Evolutionary conservation across 495 filamentous ascomycete genomes (phyloP).

Genomic region (Penicillium pulvis): DNA sequence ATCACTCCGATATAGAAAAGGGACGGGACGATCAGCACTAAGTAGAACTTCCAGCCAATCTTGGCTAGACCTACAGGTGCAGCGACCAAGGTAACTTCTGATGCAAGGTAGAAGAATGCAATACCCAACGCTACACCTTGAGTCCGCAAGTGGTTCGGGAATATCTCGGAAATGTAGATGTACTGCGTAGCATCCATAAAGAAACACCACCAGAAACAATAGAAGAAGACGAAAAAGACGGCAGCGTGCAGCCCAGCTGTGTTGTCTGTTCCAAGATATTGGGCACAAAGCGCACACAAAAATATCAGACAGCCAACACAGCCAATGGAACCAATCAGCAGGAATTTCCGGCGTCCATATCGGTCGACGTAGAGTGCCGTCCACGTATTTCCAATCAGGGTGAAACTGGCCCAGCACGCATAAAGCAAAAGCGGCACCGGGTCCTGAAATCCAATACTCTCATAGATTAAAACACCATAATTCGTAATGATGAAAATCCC

Average conservation of each 20-base stretch:
- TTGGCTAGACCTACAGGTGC: slow-evolving; percentile 38
- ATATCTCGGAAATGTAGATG: slow-evolving; percentile 44
- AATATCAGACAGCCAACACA: slow-evolving; percentile 27
- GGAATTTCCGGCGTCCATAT: slow-evolving; percentile 34
- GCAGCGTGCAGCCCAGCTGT: slow-evolving; percentile 28
- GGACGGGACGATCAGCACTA: slow-evolving; percentile 33
- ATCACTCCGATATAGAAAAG: slow-evolving; percentile 1
- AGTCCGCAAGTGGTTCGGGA: slow-evolving; percentile 40
- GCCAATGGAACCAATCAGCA: slow-evolving; percentile 37
- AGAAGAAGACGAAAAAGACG: slow-evolving; percentile 43
- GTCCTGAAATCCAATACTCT: slow-evolving; percentile 32
- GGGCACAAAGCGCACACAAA: slow-evolving; percentile 31
- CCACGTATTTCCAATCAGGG: slow-evolving; percentile 40
- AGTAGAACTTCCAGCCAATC: slow-evolving; percentile 41
- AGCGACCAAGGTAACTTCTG: slow-evolving; percentile 28
- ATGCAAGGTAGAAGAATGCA: slow-evolving; percentile 28
- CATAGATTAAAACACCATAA: slow-evolving; percentile 45
- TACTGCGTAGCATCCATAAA: slow-evolving; percentile 46
- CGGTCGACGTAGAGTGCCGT: slow-evolving; percentile 41
- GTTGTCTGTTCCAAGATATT: slow-evolving; percentile 33
- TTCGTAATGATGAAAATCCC: slow-evolving; percentile 39
- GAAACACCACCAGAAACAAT: slow-evolving; percentile 39
- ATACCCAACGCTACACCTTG: slow-evolving; percentile 40
- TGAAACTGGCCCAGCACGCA: slow-evolving; percentile 38
- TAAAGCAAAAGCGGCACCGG: slow-evolving; percentile 37